Conservation (phyloP, 306 rosid species). For the Ammopiptanthus mongolicus region DNA sequence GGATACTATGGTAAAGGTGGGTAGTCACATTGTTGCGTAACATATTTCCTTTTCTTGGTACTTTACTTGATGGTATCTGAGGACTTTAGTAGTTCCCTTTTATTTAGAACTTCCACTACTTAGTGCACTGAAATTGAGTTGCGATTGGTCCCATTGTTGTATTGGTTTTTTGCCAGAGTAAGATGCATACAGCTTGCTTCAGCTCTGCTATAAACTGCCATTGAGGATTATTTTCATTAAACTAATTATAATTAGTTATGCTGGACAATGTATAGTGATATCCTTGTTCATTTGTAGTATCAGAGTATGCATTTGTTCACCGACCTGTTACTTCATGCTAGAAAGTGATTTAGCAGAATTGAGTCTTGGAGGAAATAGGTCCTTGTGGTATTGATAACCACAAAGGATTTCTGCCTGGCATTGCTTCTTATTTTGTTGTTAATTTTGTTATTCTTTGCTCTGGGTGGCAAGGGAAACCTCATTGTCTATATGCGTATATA, state of each 20-base stretch:
- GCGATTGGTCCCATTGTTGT: background rate
- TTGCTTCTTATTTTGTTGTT: background rate
- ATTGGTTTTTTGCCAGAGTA: conserved; percentile 5
- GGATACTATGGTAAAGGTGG: conserved; percentile 97
- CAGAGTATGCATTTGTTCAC: background rate
- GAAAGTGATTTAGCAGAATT: background rate
- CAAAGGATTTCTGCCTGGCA: background rate
- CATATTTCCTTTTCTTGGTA: background rate
- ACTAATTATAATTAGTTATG: conserved; percentile 5
- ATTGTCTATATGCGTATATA: background rate
- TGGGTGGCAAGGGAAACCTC: background rate
- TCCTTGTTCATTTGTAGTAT: background rate
- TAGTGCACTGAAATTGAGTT: background rate
- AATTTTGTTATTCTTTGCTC: background rate
- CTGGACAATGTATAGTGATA: background rate
- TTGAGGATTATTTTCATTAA: conserved; percentile 9
- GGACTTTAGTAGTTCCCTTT: background rate
- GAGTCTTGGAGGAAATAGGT: background rate
- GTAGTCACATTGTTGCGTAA: conserved; percentile 19
- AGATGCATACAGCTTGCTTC: background rate
- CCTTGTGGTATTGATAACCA: background rate
- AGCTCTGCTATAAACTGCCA: background rate
- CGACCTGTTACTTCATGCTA: background rate
- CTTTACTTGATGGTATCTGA: background rate
- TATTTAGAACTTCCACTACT: background rate